phyloP scores from a whole-genome alignment of 192 early-diverging fungal genomes.

The Pilaira anomala region DNA sequence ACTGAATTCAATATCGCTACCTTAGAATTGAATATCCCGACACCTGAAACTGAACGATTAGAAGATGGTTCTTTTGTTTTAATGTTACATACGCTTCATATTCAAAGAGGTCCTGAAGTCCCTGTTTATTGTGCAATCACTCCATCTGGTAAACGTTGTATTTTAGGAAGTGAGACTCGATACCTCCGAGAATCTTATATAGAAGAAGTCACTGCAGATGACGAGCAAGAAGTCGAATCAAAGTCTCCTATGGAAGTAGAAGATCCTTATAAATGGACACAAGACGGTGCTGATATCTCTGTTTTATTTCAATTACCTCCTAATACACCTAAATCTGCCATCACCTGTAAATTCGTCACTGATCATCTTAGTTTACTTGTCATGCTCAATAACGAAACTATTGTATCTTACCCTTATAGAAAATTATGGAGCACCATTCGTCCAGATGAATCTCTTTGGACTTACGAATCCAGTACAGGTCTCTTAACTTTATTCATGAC shows the following conservation, averaged over 20 bases:
- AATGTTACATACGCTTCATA: conserved; percentile 29
- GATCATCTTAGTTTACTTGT: conserved; percentile 47
- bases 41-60: background rate
- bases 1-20: conserved; percentile 25
- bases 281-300: conserved; percentile 62
- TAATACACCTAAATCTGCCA: conserved; percentile 47
- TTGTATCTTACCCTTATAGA: conserved; percentile 24
- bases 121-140: conserved; percentile 51
- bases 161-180: conserved; percentile 42
- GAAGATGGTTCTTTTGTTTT: background rate
- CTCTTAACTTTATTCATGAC: conserved; percentile 59
- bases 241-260: background rate
- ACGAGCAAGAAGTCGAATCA: background rate
- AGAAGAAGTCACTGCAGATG: conserved; percentile 15
- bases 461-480: conserved; percentile 53
- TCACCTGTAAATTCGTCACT: conserved; percentile 55
- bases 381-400: conserved; percentile 5
- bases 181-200: conserved; percentile 17
- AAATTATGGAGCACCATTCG: conserved; percentile 46
- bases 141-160: conserved; percentile 35
- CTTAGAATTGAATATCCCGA: conserved; percentile 14
- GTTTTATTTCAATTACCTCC: conserved; percentile 57
- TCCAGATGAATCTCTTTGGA: conserved; percentile 63
- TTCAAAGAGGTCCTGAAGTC: conserved; percentile 46
- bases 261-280: conserved; percentile 66